phyloP scores from a whole-genome alignment of 768 basidiomycete species.

The Lentinula lateritia region DNA sequence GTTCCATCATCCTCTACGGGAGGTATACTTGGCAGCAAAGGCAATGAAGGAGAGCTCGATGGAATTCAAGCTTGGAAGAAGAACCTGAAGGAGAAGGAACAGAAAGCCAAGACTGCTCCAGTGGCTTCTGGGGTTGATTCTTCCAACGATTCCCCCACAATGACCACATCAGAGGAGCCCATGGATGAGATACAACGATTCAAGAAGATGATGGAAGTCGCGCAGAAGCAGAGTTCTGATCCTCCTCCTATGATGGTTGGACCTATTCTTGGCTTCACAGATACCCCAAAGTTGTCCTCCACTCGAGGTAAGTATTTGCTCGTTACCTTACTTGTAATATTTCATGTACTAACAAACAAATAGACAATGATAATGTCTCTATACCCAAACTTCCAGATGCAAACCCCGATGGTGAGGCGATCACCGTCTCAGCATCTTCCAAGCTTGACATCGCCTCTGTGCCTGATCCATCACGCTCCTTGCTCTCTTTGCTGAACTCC shows the following conservation, averaged over 20 bases:
- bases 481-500: constrained; percentile 4
- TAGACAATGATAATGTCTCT: neutral
- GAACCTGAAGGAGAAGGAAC: constrained; percentile 71
- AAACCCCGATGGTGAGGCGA: neutral
- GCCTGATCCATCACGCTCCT: neutral
- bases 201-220: constrained; percentile 78
- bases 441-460: neutral
- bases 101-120: constrained; percentile 38
- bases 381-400: neutral
- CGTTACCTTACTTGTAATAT: neutral
- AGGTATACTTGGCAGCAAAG: constrained; percentile 62
- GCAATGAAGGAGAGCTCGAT: constrained; percentile 63
- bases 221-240: constrained; percentile 39
- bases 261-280: constrained; percentile 3
- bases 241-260: constrained; percentile 14
- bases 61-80: constrained; percentile 88
- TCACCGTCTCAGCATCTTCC: neutral
- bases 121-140: constrained; percentile 17
- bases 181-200: constrained; percentile 84
- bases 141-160: neutral
- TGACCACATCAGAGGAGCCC: constrained; percentile 19
- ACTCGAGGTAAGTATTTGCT: neutral
- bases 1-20: constrained; percentile 52
- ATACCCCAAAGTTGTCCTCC: constrained; percentile 3
- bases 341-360: neutral